Evolutionary conservation across 768 basidiomycete genomes (phyloP).

Genomic region (Suillus lakei): DNA sequence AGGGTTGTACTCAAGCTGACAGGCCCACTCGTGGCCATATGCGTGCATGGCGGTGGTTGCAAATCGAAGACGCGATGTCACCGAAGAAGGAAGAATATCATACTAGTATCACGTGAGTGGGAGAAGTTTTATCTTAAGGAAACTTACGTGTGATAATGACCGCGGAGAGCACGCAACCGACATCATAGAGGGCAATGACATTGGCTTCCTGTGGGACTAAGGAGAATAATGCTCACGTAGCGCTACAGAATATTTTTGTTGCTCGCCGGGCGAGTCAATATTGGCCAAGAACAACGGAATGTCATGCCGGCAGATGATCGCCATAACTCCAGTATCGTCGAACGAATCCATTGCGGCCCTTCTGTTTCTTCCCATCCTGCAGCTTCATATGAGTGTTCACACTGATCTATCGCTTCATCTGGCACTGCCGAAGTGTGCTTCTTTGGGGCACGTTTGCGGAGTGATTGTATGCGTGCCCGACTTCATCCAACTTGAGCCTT

Average conservation of each 20-base stretch:
- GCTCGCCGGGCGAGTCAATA: too few relatives aligned
- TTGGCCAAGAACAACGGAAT: too few relatives aligned
- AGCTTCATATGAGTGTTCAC: too few relatives aligned
- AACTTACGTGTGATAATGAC: background rate
- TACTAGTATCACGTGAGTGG: background rate
- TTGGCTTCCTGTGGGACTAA: conserved; percentile 32
- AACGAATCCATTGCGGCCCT: too few relatives aligned
- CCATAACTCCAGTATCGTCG: too few relatives aligned
- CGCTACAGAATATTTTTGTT: conserved; percentile 43
- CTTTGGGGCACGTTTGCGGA: too few relatives aligned
- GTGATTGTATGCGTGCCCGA: too few relatives aligned
- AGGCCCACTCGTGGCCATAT: conserved; percentile 43
- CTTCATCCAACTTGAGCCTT: too few relatives aligned
- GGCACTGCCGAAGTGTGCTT: too few relatives aligned
- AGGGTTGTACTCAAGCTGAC: conserved; percentile 13
- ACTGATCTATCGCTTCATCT: too few relatives aligned
- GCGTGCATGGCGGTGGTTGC: conserved; percentile 44
- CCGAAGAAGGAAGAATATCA: background rate
- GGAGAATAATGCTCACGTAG: conserved; percentile 36
- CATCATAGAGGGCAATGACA: background rate
- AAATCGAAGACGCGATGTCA: conserved; percentile 29
- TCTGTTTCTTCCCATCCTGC: too few relatives aligned
- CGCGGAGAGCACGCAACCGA: background rate
- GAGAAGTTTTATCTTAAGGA: background rate
- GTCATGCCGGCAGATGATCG: too few relatives aligned